These are phyloP conservation scores for Agrostemma githago DNA, from an alignment of 148 eudicot genomes.

Conservation along the genomic window DNA sequence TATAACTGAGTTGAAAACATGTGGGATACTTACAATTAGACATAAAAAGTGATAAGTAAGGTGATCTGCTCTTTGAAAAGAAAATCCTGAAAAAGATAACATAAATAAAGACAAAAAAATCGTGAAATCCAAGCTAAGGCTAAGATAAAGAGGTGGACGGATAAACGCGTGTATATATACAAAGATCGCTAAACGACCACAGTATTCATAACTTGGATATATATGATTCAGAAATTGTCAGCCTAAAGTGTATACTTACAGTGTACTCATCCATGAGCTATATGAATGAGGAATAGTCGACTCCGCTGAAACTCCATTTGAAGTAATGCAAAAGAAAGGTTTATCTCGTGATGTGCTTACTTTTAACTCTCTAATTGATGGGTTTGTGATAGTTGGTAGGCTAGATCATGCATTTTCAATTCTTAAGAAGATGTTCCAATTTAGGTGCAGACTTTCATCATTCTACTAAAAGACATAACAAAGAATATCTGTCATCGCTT, in stretches of 20 bases:
- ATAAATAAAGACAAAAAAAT: too few species aligned
- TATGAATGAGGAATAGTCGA: constrained; percentile 53
- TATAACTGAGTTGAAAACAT: too few species aligned
- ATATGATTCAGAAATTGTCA: too few species aligned
- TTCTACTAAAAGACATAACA: constrained; percentile 53
- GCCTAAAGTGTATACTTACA: constrained; percentile 59
- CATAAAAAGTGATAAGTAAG: too few species aligned
- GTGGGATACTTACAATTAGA: too few species aligned
- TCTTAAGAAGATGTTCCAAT: constrained; percentile 41
- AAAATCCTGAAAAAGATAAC: too few species aligned
- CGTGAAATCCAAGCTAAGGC: too few species aligned
- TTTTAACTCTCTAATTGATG: constrained; percentile 62
- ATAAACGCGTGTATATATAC: too few species aligned
- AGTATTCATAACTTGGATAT: too few species aligned
- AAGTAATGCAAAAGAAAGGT: constrained; percentile 51
- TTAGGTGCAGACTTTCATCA: constrained; percentile 44
- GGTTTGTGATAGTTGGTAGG: constrained; percentile 49
- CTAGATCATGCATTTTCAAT: constrained; percentile 60
- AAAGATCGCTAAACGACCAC: too few species aligned
- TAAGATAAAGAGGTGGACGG: too few species aligned
- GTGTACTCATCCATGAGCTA: constrained; percentile 60
- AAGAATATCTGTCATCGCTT: constrained; percentile 33
- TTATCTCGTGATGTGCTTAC: constrained; percentile 59
- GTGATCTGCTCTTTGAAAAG: too few species aligned
- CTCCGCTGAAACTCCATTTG: constrained; percentile 49